Conservation (phyloP, 2,329 filamentous ascomycete genomes). For the Fusarium tricinctum region DNA sequence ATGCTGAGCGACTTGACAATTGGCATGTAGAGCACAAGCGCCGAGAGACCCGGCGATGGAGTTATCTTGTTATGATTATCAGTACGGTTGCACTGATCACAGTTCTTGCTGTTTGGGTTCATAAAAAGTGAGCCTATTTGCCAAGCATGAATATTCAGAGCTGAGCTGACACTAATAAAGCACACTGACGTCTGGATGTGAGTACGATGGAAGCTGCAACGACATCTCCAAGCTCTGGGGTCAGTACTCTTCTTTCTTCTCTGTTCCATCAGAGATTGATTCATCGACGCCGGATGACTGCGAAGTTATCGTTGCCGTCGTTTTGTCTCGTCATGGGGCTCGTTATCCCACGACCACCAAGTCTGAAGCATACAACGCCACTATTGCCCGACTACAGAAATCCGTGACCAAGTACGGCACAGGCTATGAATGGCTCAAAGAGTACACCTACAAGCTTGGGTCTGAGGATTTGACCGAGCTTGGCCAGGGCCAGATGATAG, state of each 20-base stretch:
- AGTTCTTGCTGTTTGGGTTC: constrained; percentile 40
- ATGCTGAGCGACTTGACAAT: constrained; percentile 40
- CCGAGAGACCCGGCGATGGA: constrained; percentile 41
- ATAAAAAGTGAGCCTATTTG: constrained; percentile 34
- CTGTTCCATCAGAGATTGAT: constrained; percentile 76
- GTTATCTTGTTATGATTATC: constrained; percentile 42
- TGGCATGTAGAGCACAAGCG: constrained; percentile 40
- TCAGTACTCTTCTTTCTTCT: constrained; percentile 89
- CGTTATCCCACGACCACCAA: constrained; percentile 82
- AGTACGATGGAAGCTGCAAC: constrained; percentile 62
- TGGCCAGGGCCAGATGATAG: constrained; percentile 76
- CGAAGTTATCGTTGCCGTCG: constrained; percentile 81
- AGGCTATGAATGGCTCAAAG: constrained; percentile 76
- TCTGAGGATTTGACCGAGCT: constrained; percentile 77
- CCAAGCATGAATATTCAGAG: neutral
- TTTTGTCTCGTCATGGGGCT: constrained; percentile 87
- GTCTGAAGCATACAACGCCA: constrained; percentile 71
- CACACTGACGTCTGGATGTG: constrained; percentile 41
- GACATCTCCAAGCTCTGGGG: constrained; percentile 79
- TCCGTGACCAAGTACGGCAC: constrained; percentile 69
- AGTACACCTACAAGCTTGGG: constrained; percentile 79
- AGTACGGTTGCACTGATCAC: constrained; percentile 36
- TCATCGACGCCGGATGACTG: constrained; percentile 75
- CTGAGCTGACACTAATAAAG: constrained; percentile 15
- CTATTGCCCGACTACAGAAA: constrained; percentile 76